Conservation (phyloP, 164 flowering plant genomes). For the Vitis riparia region DNA sequence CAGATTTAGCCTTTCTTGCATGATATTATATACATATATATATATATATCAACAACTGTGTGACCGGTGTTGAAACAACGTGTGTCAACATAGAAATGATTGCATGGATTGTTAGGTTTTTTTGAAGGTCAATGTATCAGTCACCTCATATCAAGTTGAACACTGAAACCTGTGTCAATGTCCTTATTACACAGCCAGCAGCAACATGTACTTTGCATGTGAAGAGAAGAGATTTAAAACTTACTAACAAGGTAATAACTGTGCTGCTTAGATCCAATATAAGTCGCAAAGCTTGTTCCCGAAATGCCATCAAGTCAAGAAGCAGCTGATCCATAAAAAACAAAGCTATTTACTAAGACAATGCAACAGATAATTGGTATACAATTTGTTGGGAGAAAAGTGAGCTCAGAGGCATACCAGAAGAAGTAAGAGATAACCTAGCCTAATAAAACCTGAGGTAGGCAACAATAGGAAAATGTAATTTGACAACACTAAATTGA, state of each 20-base stretch:
- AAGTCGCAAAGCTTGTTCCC: slow-evolving; percentile 91
- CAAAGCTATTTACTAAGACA: slow-evolving; percentile 4
- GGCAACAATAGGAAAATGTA: too few relatives aligned
- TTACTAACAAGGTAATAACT: slow-evolving; percentile 93
- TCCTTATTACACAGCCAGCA: not conserved
- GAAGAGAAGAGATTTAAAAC: slow-evolving; percentile 15
- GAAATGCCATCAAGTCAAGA: slow-evolving; percentile 90
- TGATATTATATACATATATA: too few relatives aligned
- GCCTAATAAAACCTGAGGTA: too few relatives aligned
- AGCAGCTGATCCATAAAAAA: slow-evolving; percentile 59
- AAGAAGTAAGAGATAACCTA: too few relatives aligned
- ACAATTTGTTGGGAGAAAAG: too few relatives aligned
- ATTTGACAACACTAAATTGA: too few relatives aligned
- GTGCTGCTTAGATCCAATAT: slow-evolving; percentile 97
- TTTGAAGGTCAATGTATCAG: not conserved
- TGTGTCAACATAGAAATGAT: too few relatives aligned
- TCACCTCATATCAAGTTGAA: not conserved
- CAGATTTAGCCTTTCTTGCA: too few relatives aligned
- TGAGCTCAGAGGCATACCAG: too few relatives aligned
- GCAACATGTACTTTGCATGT: not conserved
- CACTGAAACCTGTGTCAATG: not conserved
- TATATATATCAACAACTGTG: too few relatives aligned
- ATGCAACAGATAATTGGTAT: not conserved
- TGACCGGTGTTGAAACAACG: too few relatives aligned
- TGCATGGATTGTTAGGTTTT: not conserved